These are phyloP conservation scores for Akanthomyces lecanii DNA, from an alignment of 2,329 filamentous ascomycete species.

Conservation along the genomic window DNA sequence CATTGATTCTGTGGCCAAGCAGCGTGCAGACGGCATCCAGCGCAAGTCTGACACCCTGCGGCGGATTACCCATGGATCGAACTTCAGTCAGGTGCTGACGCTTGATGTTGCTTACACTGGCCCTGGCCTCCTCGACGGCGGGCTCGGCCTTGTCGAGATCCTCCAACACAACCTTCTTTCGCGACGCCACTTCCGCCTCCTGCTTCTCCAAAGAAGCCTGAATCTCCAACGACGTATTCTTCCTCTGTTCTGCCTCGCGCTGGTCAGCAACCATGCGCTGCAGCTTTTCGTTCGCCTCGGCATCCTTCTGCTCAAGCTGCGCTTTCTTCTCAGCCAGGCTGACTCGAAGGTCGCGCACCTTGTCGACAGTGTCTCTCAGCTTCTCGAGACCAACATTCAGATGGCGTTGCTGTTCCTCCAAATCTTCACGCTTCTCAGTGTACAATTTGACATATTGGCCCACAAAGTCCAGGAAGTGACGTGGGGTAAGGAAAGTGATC, in stretches of 20 bases:
- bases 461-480: constrained; percentile 97
- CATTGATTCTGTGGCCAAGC: constrained; percentile 81
- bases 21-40: constrained; percentile 95
- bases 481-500: constrained; percentile 87
- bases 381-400: constrained; percentile 98
- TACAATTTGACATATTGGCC: constrained; percentile 96
- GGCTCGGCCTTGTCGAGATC: constrained; percentile 91
- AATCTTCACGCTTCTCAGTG: constrained; percentile 95
- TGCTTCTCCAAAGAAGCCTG: constrained; percentile 84
- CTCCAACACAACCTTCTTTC: constrained; percentile 77
- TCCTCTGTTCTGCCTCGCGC: constrained; percentile 86
- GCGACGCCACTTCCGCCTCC: constrained; percentile 77
- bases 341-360: constrained; percentile 85
- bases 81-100: constrained; percentile 96
- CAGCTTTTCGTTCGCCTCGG: constrained; percentile 94
- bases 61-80: constrained; percentile 91
- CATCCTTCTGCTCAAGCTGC: constrained; percentile 88
- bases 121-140: constrained; percentile 86
- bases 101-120: constrained; percentile 98
- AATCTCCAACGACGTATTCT: constrained; percentile 82
- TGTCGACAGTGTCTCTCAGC: constrained; percentile 91
- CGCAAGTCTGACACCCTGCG: constrained; percentile 82
- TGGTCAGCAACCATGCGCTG: constrained; percentile 97
- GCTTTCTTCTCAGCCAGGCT: constrained; percentile 93
- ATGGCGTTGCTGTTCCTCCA: constrained; percentile 98